Conservation (phyloP, 1,284 basidiomycete species). For the Kwoniella shivajii region DNA sequence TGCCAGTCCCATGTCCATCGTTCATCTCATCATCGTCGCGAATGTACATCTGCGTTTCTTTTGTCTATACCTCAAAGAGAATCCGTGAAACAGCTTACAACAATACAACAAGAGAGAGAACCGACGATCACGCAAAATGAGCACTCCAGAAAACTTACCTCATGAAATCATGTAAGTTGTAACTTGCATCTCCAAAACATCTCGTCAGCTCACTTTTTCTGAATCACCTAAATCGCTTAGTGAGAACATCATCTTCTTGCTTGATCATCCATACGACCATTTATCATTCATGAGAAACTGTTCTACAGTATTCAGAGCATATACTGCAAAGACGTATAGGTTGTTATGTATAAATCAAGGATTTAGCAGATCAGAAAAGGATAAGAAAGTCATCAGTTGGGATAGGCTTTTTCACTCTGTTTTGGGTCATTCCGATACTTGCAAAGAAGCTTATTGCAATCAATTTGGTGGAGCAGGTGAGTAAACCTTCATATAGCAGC, state of each 20-base stretch:
- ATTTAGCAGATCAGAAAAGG: not conserved
- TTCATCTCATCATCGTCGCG: too few relatives aligned
- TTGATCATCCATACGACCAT: not conserved
- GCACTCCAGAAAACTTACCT: not conserved
- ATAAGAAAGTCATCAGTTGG: not conserved
- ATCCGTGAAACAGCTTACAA: not conserved
- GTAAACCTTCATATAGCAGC: not conserved
- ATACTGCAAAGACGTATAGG: not conserved
- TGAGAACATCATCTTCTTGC: not conserved
- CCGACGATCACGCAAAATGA: not conserved
- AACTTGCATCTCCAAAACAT: not conserved
- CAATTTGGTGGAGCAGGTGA: not conserved
- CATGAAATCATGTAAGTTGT: conserved; percentile 1
- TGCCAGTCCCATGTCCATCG: too few relatives aligned
- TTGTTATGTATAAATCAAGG: not conserved
- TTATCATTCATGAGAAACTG: conserved; percentile 1
- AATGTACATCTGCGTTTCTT: too few relatives aligned
- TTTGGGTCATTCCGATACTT: not conserved
- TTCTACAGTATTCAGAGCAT: not conserved
- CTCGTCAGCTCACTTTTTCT: conserved; percentile 5
- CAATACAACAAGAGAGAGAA: not conserved
- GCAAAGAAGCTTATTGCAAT: not conserved
- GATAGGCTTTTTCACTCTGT: not conserved
- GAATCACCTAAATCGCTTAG: not conserved
- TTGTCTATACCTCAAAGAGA: too few relatives aligned